A percentile compares a stretch with the other conserved stretches of the same genome.
Evolutionary conservation across 129 eudicot genomes (phyloP).

Genomic region (Centella asiatica): DNA sequence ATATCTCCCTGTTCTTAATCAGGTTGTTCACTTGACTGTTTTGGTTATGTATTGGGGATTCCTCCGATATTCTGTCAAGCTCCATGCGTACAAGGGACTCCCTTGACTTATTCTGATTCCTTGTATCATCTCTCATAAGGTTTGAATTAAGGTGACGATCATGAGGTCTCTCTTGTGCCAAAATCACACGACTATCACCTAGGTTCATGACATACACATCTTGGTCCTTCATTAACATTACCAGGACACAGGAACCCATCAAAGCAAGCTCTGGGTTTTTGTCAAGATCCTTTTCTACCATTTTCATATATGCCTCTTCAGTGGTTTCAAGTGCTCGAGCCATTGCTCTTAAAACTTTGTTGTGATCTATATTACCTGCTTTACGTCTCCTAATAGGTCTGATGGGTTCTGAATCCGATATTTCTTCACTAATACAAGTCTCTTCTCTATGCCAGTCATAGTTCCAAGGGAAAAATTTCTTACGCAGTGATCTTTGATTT

Average conservation of each 20-base stretch:
- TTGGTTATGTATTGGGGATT: slow-evolving; percentile 17
- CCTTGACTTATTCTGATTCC: slow-evolving; percentile 12
- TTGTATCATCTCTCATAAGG: slow-evolving; percentile 9
- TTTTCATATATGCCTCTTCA: slow-evolving; percentile 13
- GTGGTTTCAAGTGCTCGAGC: slow-evolving; percentile 17
- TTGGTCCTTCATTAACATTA: slow-evolving; percentile 17
- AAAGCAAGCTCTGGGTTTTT: slow-evolving; percentile 18
- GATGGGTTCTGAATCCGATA: slow-evolving; percentile 10
- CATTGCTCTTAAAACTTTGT: slow-evolving; percentile 16
- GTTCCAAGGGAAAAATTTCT: slow-evolving; percentile 17
- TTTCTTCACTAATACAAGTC: not conserved
- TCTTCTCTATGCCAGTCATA: slow-evolving; percentile 17
- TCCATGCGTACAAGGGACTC: slow-evolving; percentile 18
- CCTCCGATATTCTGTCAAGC: slow-evolving; percentile 21
- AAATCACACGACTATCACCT: slow-evolving; percentile 18
- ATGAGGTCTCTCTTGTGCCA: slow-evolving; percentile 16
- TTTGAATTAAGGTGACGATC: slow-evolving; percentile 11
- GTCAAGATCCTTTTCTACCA: slow-evolving; percentile 21
- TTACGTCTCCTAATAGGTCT: slow-evolving; percentile 14
- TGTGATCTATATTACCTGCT: slow-evolving; percentile 3
- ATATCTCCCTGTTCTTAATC: slow-evolving; percentile 15
- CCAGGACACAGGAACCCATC: slow-evolving; percentile 19
- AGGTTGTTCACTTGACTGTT: slow-evolving; percentile 6
- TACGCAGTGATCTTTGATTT: slow-evolving; percentile 10
- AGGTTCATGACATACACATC: slow-evolving; percentile 22